These are phyloP conservation scores for Picea sitchensis DNA, from an alignment of 75 land plant genomes.

Conservation along the genomic window DNA sequence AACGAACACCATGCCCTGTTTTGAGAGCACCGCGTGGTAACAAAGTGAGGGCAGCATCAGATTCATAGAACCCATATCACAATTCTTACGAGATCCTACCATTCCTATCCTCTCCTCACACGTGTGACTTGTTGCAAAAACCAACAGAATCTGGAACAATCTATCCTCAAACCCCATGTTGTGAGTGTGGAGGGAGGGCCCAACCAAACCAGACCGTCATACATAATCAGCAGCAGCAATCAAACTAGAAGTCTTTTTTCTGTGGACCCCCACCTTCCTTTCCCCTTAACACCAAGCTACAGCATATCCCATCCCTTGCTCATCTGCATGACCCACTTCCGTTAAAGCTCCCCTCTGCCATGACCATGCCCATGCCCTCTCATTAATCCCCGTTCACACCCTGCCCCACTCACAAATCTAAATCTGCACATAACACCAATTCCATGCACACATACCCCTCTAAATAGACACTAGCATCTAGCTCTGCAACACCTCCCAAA, in stretches of 20 bases:
- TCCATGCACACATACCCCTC: conserved; percentile 3
- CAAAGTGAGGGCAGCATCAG: conserved; percentile 7
- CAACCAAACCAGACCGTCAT: not conserved
- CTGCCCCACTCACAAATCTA: conserved; percentile 7
- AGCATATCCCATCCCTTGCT: conserved; percentile 3
- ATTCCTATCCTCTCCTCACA: conserved; percentile 8
- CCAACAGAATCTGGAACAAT: conserved; percentile 11
- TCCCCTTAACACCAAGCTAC: too few relatives aligned
- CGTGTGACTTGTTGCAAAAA: conserved; percentile 6
- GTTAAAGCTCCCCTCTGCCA: conserved; percentile 3
- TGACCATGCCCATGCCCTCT: not conserved
- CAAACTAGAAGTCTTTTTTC: not conserved
- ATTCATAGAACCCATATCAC: conserved; percentile 7
- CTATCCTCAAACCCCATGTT: not conserved
- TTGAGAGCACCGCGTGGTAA: conserved; percentile 10
- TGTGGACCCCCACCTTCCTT: not conserved
- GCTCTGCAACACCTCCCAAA: conserved; percentile 11
- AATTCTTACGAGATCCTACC: conserved; percentile 9
- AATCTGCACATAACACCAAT: conserved; percentile 11
- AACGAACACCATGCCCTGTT: not conserved
- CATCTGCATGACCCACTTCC: conserved; percentile 12
- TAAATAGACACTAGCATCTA: conserved; percentile 11
- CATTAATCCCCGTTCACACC: not conserved
- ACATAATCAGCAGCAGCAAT: not conserved
- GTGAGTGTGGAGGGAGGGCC: conserved; percentile 5